phyloP scores from a whole-genome alignment of 148 eudicot species.

The Cornus controversa region DNA sequence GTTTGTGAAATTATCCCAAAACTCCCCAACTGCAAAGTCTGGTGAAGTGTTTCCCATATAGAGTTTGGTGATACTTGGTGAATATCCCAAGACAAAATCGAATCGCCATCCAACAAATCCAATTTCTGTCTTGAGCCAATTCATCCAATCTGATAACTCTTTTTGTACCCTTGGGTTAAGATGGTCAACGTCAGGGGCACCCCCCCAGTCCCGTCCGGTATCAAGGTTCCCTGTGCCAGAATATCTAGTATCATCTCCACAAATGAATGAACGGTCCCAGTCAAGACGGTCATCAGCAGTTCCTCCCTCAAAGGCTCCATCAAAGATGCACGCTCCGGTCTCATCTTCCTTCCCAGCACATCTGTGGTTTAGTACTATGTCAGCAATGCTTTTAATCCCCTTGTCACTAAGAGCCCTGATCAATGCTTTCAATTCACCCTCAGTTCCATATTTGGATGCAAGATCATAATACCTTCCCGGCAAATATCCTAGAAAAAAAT shows the following conservation, averaged over 20 bases:
- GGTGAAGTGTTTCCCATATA: slow-evolving; percentile 54
- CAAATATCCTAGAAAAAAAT: slow-evolving; percentile 42
- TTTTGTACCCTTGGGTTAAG: slow-evolving; percentile 57
- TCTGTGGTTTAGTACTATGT: slow-evolving; percentile 71
- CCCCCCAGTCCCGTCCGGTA: slow-evolving; percentile 39
- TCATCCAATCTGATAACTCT: slow-evolving; percentile 74
- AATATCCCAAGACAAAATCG: slow-evolving; percentile 65
- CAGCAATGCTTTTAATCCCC: slow-evolving; percentile 66
- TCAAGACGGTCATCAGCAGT: slow-evolving; percentile 62
- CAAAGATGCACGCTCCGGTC: slow-evolving; percentile 65
- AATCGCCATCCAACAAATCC: slow-evolving; percentile 70
- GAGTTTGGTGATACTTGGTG: slow-evolving; percentile 44
- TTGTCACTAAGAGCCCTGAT: slow-evolving; percentile 43
- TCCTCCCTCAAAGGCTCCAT: slow-evolving; percentile 84
- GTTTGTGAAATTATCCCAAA: slow-evolving; percentile 47
- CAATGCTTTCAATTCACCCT: slow-evolving; percentile 35
- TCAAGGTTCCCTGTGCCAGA: slow-evolving; percentile 67
- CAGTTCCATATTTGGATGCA: slow-evolving; percentile 54
- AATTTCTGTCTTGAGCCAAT: slow-evolving; percentile 61
- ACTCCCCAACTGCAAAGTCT: slow-evolving; percentile 63
- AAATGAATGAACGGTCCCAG: slow-evolving; percentile 70
- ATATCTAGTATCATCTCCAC: slow-evolving; percentile 47
- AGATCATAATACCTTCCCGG: slow-evolving; percentile 76
- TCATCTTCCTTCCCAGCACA: slow-evolving; percentile 44
- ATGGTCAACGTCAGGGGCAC: slow-evolving; percentile 76